Evolutionary conservation across 257 asterid genomes (phyloP).

Genomic region (Nyctanthes arbortristis): DNA sequence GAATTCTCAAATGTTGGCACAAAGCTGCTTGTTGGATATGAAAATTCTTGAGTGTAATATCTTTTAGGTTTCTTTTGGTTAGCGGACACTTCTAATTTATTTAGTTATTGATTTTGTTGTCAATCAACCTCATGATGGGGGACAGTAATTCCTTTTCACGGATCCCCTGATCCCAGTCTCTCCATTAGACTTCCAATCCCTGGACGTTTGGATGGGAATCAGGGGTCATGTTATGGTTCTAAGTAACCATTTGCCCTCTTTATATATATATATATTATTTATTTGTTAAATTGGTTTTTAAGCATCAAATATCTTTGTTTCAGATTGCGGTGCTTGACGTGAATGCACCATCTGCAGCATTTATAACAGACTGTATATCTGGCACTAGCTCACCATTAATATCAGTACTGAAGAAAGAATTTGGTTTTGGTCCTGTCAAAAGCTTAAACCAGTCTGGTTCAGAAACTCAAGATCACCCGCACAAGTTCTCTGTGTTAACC

Average conservation of each 20-base stretch:
- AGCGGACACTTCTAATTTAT: conserved; percentile 24
- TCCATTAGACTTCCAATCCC: conserved; percentile 3
- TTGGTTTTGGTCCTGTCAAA: conserved; percentile 31
- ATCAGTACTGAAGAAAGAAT: conserved; percentile 47
- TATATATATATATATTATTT: not conserved
- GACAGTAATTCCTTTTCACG: conserved; percentile 3
- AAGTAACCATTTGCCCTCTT: too few species aligned
- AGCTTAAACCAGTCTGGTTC: conserved; percentile 43
- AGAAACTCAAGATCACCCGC: conserved; percentile 34
- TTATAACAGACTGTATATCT: conserved; percentile 51
- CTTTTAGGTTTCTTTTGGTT: conserved; percentile 16
- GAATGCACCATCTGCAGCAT: conserved; percentile 57
- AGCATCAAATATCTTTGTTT: conserved; percentile 33
- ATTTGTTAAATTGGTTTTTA: conserved; percentile 5
- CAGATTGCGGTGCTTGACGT: conserved; percentile 81
- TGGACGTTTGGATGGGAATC: conserved; percentile 10
- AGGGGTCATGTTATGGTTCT: conserved; percentile 6
- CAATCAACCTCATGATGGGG: conserved; percentile 10
- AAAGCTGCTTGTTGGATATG: conserved; percentile 68
- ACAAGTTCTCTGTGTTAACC: conserved; percentile 51
- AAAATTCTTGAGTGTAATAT: conserved; percentile 62
- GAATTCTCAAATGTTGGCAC: conserved; percentile 56
- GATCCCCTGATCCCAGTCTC: conserved; percentile 2
- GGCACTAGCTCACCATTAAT: conserved; percentile 42
- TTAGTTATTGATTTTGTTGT: too few species aligned